Percentiles rank a stretch among this genome's conserved stretches.
phyloP scores from a whole-genome alignment of 331 rosid species.

The Quercus lobata region DNA sequence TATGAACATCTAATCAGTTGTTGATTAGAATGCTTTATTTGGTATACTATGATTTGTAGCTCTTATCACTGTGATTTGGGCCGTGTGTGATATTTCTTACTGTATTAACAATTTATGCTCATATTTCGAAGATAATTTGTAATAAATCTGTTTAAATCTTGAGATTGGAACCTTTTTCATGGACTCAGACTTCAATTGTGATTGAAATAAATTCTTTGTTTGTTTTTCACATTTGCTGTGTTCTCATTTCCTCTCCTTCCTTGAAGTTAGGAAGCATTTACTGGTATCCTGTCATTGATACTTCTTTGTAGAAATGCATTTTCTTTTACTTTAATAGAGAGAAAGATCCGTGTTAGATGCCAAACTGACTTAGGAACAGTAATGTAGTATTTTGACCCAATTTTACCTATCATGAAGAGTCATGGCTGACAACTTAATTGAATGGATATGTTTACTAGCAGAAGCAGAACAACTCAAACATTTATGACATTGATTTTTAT shows the following conservation, averaged over 20 bases:
- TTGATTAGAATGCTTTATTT: no score
- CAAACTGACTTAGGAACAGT: neutral
- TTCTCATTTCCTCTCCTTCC: no score
- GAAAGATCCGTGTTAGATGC: neutral
- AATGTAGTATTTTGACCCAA: neutral
- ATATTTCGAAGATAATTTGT: neutral
- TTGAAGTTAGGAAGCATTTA: neutral
- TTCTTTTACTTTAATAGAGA: no score
- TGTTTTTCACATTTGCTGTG: neutral
- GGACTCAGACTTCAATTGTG: neutral
- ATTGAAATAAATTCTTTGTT: neutral
- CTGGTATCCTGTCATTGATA: neutral
- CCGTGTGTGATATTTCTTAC: no score
- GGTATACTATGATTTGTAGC: no score
- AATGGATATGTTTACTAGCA: no score
- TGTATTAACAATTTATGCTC: no score
- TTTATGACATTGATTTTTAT: no score
- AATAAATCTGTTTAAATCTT: neutral
- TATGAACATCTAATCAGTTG: no score
- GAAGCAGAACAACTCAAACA: no score
- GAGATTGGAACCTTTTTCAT: neutral
- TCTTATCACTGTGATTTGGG: no score
- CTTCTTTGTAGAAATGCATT: no score
- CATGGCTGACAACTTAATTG: neutral
- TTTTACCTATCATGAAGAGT: neutral